Evolutionary conservation across 2,329 filamentous ascomycete species (phyloP), one percentile per base, ranked within the genome.

Genomic region (Trichoderma sp.): DNA sequence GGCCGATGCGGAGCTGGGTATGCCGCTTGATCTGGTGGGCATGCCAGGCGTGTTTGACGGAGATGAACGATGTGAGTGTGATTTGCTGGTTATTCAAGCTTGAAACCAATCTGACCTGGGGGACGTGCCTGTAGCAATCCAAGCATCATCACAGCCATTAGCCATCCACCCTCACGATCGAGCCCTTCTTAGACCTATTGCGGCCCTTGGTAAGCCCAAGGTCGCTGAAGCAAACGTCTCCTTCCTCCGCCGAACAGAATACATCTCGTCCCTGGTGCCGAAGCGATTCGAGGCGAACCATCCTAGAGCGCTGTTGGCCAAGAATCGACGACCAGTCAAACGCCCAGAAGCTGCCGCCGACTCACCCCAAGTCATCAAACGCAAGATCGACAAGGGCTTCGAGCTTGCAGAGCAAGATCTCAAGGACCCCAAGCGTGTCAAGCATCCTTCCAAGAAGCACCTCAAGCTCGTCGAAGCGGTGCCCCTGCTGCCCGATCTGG

Each of bases 31-130:
- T 80, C 84, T 99, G 76, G 92, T 98, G 71, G 96, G 96, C 78
- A 93, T 98, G 84, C 95, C 95, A 7, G 94, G 95, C 34, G 91
- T 98, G 71, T 98, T 98, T 78, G 91, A 98, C 78, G 95, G 95
- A 72, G 94, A 98, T 80, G 95, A 98, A 85, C 92, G 92, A 83
- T 94, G 95, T 98, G 86, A 80, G 79, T 76, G 4, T 50, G 43
- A 20, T 1, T 3, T 50, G 7, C 3, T 39, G 32, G 2, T 13
- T 23, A 32, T 36, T 53, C 32, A 26, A 4, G 20, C 13, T 11
- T 20, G 39, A 50, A 50, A n/a, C 12, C 64, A 62, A 34, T 69
- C 74, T 72, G 36, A 74, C 68, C 30, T 53, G 17, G 20, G 17
- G 20, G 34, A 26, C 20, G 26, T 28, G 36, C 5, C 13, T 47